These are phyloP conservation scores for Eucalyptus polyanthemos DNA, from an alignment of 345 rosid species.

Conservation along the genomic window DNA sequence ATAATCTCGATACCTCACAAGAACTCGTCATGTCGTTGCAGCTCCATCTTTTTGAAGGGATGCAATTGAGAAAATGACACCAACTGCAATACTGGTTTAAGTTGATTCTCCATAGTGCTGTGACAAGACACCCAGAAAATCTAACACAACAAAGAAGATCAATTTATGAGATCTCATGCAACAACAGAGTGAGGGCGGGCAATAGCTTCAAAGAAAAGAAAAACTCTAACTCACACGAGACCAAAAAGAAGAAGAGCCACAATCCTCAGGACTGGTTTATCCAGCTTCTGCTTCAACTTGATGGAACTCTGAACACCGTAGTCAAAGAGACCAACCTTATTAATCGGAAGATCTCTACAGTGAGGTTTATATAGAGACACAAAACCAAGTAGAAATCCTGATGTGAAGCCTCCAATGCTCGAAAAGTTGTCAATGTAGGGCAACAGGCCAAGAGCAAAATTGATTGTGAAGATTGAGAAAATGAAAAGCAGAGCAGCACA, in stretches of 20 bases:
- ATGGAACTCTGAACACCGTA: slow-evolving; percentile 23
- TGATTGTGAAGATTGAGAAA: slow-evolving; percentile 24
- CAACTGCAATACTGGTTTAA: slow-evolving; percentile 51
- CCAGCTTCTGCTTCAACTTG: slow-evolving; percentile 47
- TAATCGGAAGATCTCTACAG: slow-evolving; percentile 21
- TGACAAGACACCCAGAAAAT: slow-evolving; percentile 33
- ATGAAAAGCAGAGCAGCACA: slow-evolving; percentile 39
- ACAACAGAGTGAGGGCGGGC: neutral
- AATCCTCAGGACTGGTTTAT: slow-evolving; percentile 54
- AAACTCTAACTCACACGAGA: slow-evolving; percentile 37
- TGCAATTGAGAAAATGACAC: slow-evolving; percentile 62
- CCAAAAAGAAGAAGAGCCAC: slow-evolving; percentile 39
- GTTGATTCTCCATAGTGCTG: slow-evolving; percentile 33
- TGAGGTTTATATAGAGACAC: slow-evolving; percentile 53
- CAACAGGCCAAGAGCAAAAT: slow-evolving; percentile 61
- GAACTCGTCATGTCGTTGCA: slow-evolving; percentile 52
- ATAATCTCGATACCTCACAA: slow-evolving; percentile 40
- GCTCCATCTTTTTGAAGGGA: slow-evolving; percentile 61
- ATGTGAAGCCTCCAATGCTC: slow-evolving; percentile 62
- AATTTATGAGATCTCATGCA: neutral
- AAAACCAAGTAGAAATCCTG: slow-evolving; percentile 73
- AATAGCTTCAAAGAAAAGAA: neutral
- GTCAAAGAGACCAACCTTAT: slow-evolving; percentile 36
- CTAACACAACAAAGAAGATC: slow-evolving; percentile 13
- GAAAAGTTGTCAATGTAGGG: slow-evolving; percentile 65